Base-by-base conservation (phyloP, 1,139 yeast genomes). In the Sugiyamaella novakii region DNA sequence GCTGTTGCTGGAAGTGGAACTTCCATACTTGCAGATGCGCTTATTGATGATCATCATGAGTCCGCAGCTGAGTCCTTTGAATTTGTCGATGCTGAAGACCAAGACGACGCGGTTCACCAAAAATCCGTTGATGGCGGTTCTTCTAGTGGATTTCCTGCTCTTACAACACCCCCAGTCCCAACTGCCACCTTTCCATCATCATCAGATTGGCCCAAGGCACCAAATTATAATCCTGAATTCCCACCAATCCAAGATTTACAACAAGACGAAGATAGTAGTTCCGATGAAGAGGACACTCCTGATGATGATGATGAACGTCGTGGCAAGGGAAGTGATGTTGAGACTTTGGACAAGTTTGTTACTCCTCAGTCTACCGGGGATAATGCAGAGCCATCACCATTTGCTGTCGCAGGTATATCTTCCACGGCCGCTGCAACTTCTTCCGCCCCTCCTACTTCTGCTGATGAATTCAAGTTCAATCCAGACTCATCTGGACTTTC, bases 161-260 rank as follows among this genome's bases (percentile, higher is more conserved):
- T 43, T 11, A 42, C 45, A 2, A 19, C 30, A 17, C 22, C 35
- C 6, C 36, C 41, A 6, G 41, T 18, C 4, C 40, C 41, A 14
- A 27, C 50, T n/a, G 28, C 50, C 5, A 33, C 33, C 12, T 41
- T 46, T 11, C 47, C 50, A 39, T 46, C 40, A 7, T 29, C 43
- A 18, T 43, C 41, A 39, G 41, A 30, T 21, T 51, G 51, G 52
- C 47, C 54, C 3, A 43, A 17, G 22, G 22, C 33, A 11, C 34
- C 33, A 3, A 8, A 22, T 11, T 11, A 24, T 11, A 19, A 14
- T 18, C 5, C 29, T 19, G 89, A 84, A 57, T 84, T 84, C 65
- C 92, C 92, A 10, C 87, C 92, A 25, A 81, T 84, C 44, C 74
- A 76, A 58, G 87, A 84, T 58, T 67, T 83, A 36, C 83, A 80